These are phyloP conservation scores for Hypoxylon fuscum DNA, from an alignment of 495 filamentous ascomycete genomes.

Conservation along the genomic window DNA sequence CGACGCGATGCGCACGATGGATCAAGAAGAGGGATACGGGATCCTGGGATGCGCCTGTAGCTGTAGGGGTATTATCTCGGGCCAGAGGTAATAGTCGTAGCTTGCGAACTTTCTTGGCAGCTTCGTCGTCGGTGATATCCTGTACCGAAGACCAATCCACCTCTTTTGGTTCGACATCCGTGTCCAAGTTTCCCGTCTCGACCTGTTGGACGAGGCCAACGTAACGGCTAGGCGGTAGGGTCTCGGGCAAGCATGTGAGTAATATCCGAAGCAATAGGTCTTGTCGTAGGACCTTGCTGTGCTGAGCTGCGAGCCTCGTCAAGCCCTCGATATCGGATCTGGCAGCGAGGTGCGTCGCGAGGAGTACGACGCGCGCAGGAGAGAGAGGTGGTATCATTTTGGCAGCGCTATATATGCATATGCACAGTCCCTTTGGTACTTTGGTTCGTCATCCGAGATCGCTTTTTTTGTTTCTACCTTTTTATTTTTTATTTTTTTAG, in stretches of 20 bases:
- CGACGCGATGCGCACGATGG: slow-evolving; percentile 77
- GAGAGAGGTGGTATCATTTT: slow-evolving; percentile 60
- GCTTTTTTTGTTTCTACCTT: no score
- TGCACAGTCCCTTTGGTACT: slow-evolving; percentile 19
- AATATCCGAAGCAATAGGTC: slow-evolving; percentile 81
- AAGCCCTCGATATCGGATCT: slow-evolving; percentile 68
- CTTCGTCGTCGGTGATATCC: slow-evolving; percentile 69
- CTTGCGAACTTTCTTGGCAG: slow-evolving; percentile 73
- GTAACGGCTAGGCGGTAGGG: slow-evolving; percentile 70
- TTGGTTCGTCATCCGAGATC: not conserved
- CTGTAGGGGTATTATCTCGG: slow-evolving; percentile 55
- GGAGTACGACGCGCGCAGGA: slow-evolving; percentile 67
- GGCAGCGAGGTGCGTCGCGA: slow-evolving; percentile 68
- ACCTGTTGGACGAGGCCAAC: slow-evolving; percentile 66
- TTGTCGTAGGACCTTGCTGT: slow-evolving; percentile 64
- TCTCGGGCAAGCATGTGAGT: slow-evolving; percentile 86
- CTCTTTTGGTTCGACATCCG: slow-evolving; percentile 39
- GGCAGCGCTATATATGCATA: not conserved
- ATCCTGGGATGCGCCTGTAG: slow-evolving; percentile 60
- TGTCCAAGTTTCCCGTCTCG: slow-evolving; percentile 50
- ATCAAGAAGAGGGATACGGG: slow-evolving; percentile 75
- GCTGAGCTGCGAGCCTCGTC: slow-evolving; percentile 66
- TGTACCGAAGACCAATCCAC: slow-evolving; percentile 70
- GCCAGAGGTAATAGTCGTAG: slow-evolving; percentile 72
- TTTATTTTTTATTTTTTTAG: no score